A percentile compares a stretch with the other conserved stretches of the same genome.
Evolutionary conservation across 768 basidiomycete genomes (phyloP).

Genomic region (Sarcomyxa edulis): DNA sequence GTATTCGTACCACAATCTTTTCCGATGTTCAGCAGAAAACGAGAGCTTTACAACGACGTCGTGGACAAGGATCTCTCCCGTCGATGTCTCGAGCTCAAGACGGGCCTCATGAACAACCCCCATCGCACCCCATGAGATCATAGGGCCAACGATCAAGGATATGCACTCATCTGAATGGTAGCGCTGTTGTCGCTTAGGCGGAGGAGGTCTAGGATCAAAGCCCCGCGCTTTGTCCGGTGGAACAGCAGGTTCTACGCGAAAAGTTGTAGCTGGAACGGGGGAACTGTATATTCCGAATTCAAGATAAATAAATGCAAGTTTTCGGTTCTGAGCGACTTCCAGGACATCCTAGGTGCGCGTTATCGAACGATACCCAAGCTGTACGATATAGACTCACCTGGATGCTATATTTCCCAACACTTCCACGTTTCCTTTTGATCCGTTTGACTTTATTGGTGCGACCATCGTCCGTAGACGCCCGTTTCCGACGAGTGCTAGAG

Average conservation of each 20-base stretch:
- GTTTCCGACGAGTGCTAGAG: background rate
- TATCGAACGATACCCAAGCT: background rate
- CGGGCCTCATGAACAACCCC: conserved; percentile 7
- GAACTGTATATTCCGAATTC: conserved; percentile 10
- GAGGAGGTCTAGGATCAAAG: background rate
- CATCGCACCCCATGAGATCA: conserved; percentile 5
- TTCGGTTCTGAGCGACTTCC: conserved; percentile 3
- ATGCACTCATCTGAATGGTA: background rate
- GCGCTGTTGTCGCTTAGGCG: background rate
- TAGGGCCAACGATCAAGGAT: conserved; percentile 1
- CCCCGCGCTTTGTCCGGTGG: background rate
- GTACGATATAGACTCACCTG: background rate
- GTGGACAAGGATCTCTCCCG: background rate
- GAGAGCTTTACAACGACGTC: conserved; percentile 12
- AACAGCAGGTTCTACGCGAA: conserved; percentile 1
- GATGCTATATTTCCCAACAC: background rate
- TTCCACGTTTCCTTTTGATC: background rate
- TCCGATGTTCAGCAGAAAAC: conserved; percentile 6
- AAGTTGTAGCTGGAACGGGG: conserved; percentile 7
- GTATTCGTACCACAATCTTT: conserved; percentile 8
- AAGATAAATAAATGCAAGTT: conserved; percentile 7
- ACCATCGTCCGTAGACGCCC: background rate
- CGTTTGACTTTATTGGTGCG: background rate
- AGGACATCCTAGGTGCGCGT: too few relatives aligned
- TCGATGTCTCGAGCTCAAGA: conserved; percentile 4